Evolutionary conservation across 441 rosid genomes (phyloP), one percentile per base, ranked within the genome.

Genomic region (Capsella rubella): DNA sequence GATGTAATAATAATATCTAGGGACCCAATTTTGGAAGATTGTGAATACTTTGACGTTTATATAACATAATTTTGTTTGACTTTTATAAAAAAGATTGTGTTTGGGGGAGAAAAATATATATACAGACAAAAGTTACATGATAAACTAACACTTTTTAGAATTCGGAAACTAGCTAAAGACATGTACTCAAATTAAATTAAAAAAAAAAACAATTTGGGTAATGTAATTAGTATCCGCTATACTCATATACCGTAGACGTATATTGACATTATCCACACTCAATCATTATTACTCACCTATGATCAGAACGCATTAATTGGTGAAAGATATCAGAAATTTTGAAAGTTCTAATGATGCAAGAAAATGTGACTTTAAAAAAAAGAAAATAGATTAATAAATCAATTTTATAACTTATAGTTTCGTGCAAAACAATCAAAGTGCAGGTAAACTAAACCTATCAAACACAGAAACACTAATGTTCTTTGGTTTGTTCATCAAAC

Each of bases 401-500:
- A 8, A 7, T 43, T 28, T 11, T 3, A 32, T 58, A 37, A 37
- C n/a, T 18, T 42, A 72, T 11, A 59, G 27, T 70, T 77, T 37
- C 72, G 72, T 77, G 76, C 8, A 57, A 64, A 11, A 57, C 62
- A 76, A 47, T 64, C 18, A 28, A 63, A 62, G 1, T 35, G 54
- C 75, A 69, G 75, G 43, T 76, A 47, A 71, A 53, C 52, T 53
- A 34, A 21, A 46, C 53, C 27, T 69, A 54, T 61, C 74, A 64
- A 62, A 27, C 28, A 32, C 40, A 66, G 67, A 74, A 29, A 61
- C 18, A 50, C 12, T 18, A 69, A 62, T 51, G 21, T 58, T 57
- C 54, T 56, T 65, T 56, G 21, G 67, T 64, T 70, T 65, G 76
- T 43, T 77, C 51, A 77, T 65, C 80, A 65, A 71, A 64, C 63